Evolutionary conservation across 2,329 filamentous ascomycete genomes (phyloP).

Genomic region (Aureobasidium zeae): DNA sequence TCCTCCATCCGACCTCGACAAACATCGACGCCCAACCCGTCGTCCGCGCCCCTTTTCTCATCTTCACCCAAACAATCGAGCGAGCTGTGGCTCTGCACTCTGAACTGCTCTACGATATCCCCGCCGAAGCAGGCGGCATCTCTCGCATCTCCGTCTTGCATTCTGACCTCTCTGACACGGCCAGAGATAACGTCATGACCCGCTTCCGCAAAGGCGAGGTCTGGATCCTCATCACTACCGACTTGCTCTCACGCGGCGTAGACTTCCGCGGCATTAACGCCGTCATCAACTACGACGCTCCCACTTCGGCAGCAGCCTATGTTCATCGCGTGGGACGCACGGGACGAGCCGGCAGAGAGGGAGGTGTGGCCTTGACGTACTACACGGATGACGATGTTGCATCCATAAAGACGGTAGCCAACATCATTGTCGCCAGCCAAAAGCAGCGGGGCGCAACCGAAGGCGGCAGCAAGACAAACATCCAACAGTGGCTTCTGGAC

Average conservation of each 20-base stretch:
- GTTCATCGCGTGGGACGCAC: constrained; percentile 90
- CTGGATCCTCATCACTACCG: constrained; percentile 94
- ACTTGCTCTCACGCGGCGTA: constrained; percentile 81
- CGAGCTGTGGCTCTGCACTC: constrained; percentile 78
- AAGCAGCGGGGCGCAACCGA: constrained; percentile 49
- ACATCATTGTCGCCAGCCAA: constrained; percentile 79
- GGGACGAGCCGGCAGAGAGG: constrained; percentile 75
- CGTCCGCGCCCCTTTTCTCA: constrained; percentile 78
- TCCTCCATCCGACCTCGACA: constrained; percentile 64
- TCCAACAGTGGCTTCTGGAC: constrained; percentile 82
- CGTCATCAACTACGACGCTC: constrained; percentile 96
- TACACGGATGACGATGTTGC: constrained; percentile 94
- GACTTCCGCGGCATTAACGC: constrained; percentile 94
- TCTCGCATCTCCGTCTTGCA: constrained; percentile 83
- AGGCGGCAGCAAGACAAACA: constrained; percentile 43
- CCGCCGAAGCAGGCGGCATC: constrained; percentile 73
- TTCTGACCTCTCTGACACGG: constrained; percentile 68
- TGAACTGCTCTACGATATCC: constrained; percentile 91
- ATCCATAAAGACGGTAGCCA: constrained; percentile 81
- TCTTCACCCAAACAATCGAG: constrained; percentile 94
- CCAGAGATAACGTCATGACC: constrained; percentile 73
- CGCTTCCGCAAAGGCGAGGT: constrained; percentile 85
- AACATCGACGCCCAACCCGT: constrained; percentile 45
- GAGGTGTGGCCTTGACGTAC: constrained; percentile 83
- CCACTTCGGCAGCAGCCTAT: constrained; percentile 79